Evolutionary conservation across 495 filamentous ascomycete genomes (phyloP).

Genomic region (Xylaria sp.): DNA sequence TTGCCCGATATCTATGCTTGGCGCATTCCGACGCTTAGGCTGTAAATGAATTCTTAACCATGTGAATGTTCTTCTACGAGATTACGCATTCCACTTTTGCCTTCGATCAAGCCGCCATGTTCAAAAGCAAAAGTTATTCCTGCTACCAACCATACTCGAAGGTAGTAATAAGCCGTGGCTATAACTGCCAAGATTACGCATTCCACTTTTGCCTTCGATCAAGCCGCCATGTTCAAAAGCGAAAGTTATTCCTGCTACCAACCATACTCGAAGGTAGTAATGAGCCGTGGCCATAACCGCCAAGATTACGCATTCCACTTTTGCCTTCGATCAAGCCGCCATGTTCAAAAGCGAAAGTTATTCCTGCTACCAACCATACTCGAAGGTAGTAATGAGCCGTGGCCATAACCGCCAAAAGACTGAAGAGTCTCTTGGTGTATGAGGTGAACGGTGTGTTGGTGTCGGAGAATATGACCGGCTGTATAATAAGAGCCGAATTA

Average conservation of each 20-base stretch:
- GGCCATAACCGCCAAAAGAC: background rate
- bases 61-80: background rate
- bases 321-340: background rate
- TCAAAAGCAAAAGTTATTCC: no score
- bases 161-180: no score
- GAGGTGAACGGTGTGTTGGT: background rate
- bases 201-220: no score
- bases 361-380: background rate
- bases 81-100: no score
- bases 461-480: background rate
- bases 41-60: background rate
- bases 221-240: no score
- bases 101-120: no score
- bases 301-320: background rate
- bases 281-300: no score
- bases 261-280: no score
- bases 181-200: no score
- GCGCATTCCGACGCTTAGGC: background rate
- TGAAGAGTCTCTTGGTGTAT: background rate
- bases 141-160: no score
- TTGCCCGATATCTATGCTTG: background rate
- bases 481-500: background rate
- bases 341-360: background rate
- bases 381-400: background rate
- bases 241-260: no score